Evolutionary conservation across 768 basidiomycete species (phyloP), one percentile per base, ranked within the genome.

Genomic region (Tricholoma matsutake): DNA sequence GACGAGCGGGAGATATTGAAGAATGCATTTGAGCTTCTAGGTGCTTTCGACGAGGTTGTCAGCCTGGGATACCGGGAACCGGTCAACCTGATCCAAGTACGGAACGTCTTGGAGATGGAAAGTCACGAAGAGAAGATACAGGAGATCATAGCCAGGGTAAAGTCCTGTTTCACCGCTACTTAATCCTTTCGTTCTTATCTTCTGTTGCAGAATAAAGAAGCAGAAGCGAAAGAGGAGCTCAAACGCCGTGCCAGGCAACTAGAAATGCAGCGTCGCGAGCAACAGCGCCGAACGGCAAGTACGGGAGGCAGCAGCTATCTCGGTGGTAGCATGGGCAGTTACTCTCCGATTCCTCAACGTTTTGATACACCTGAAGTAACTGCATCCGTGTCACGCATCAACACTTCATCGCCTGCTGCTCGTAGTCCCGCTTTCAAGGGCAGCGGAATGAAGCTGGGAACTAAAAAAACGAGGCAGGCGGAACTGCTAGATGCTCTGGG

Each of bases 161-260:
- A 62, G 88, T 76, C 39, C 39, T 5, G 9, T 53, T 41, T 56
- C 7, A 57, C 47, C 43, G 28, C 47, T 54, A 18, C 20, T 1
- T 58, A 52, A 57, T 54, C 37, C 39, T 57, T 14, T 20, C 59
- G 28, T 62, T 43, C 11, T 61, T 51, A 58, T 37, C 11, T 18
- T 25, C 29, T 43, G 54, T 25, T 57, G 13, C 65, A 96, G 90
- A 98, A 99, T 80, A 98, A 98, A 76, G 97, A 99, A 76, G 94
- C 94, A 6, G 97, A 99, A 69, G 97, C 96, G 2, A 99, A 99
- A 72, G 97, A 99, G 72, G 96, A 98, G 70, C 89, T 99, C 71
- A 98, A 98, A 73, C 87, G 97, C 41, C 89, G 96, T 31, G 96
- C 97, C 0, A 97, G 97, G 72, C 95, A 98, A 69, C 86, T 99